Conservation (phyloP, 768 basidiomycete genomes). For the Mycena polygramma region DNA sequence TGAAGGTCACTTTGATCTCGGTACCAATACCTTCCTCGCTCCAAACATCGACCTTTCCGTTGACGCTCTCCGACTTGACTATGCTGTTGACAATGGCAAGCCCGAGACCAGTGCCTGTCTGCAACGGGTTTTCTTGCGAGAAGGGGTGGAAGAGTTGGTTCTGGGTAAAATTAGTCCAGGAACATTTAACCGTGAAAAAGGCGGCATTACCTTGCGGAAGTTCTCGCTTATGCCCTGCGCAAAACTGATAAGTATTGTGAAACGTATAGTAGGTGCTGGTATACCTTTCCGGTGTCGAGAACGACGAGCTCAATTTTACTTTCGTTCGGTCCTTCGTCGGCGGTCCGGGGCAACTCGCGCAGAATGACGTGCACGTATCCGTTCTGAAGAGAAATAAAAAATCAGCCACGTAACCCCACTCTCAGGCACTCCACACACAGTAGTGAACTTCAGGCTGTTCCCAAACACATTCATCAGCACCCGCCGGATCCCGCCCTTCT, state of each 20-base stretch:
- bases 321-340: conserved; percentile 66
- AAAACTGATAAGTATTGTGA: not conserved
- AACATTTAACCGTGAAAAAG: not conserved
- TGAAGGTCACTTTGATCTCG: conserved; percentile 89
- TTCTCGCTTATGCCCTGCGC: conserved; percentile 88
- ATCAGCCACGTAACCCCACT: conserved; percentile 13
- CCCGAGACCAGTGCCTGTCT: conserved; percentile 93
- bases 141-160: conserved; percentile 98
- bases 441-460: conserved; percentile 94
- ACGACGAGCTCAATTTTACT: conserved; percentile 88
- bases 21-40: conserved; percentile 92
- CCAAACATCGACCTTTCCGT: conserved; percentile 94
- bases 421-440: conserved; percentile 57
- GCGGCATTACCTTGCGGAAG: conserved; percentile 79
- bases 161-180: conserved; percentile 50
- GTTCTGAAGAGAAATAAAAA: conserved; percentile 57
- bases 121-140: conserved; percentile 95
- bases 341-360: conserved; percentile 74
- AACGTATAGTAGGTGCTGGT: conserved; percentile 19
- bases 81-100: conserved; percentile 97
- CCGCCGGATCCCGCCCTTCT: conserved; percentile 92
- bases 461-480: conserved; percentile 96
- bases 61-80: conserved; percentile 85
- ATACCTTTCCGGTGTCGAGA: conserved; percentile 89
- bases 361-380: conserved; percentile 91